Evolutionary conservation across 2,329 filamentous ascomycete species (phyloP).

Genomic region (Colletotrichum kahawae): DNA sequence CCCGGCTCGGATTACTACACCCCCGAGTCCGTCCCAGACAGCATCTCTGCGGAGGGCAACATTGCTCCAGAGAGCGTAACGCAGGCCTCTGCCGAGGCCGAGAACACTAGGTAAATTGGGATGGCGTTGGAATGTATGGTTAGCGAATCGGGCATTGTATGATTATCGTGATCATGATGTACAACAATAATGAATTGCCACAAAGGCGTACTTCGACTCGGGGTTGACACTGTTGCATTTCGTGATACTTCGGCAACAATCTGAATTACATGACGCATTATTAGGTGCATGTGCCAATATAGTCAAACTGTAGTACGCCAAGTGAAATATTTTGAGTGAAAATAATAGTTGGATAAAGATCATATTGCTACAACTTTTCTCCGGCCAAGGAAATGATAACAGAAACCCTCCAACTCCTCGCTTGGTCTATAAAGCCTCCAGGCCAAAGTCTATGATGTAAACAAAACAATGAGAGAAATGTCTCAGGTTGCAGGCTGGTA

Average conservation of each 20-base stretch:
- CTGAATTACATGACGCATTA: neutral
- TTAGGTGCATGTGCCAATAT: neutral
- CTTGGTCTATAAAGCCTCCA: neutral
- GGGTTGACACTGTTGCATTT: neutral
- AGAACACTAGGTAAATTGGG: constrained; percentile 16
- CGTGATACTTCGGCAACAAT: neutral
- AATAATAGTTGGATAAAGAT: neutral
- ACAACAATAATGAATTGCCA: neutral
- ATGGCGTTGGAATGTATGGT: neutral
- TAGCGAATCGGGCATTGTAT: constrained; percentile 1
- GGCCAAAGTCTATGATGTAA: neutral
- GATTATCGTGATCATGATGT: constrained; percentile 5
- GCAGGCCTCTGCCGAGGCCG: constrained; percentile 36
- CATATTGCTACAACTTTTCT: neutral
- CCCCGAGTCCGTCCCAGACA: constrained; percentile 46
- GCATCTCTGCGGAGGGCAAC: constrained; percentile 36
- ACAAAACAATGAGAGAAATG: neutral
- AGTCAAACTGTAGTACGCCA: neutral
- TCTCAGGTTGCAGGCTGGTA: constrained; percentile 16
- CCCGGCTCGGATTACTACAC: constrained; percentile 46
- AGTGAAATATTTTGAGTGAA: neutral
- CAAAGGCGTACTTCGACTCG: no score
- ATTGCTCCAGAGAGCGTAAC: constrained; percentile 46
- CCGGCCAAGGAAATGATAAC: neutral
- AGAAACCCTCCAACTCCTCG: neutral